Base-by-base conservation (phyloP, 1,139 yeast species). In the Hemisphaericaspora subhashii region DNA sequence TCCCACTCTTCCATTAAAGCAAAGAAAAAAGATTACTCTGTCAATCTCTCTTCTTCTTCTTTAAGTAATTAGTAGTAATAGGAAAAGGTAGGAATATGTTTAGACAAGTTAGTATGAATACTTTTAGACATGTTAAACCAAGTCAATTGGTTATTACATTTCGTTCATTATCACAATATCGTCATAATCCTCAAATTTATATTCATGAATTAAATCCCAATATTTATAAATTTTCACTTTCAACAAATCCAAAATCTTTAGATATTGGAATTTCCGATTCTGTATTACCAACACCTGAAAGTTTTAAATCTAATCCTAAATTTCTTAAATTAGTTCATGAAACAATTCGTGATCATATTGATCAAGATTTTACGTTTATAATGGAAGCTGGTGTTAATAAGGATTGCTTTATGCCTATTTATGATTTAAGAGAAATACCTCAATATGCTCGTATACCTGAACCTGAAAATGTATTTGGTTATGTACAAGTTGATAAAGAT, bases 401-500 rank as follows among this genome's bases (percentile, higher is more conserved):
- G 16, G 86, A 68, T 31, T 62, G 75, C 0, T 81, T 62, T 58
- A 81, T 84, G 83, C 87, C 89, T 5, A 74, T 86, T 32, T 83
- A 79, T 51, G 95, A 86, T 54, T 70, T 83, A 46, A 68, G 94
- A 43, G 78, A 74, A 38, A 72, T 80, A 2, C 90, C 94, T 1
- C 65, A 77, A 17, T 79, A 76, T 47, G 86, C 86, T 10, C 70
- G 94, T 41, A 74, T 79, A 15, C 89, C 94, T 0, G 86, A 82
- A 17, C 77, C 84, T 4, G 88, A 83, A 45, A 84, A 83, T 51
- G 80, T 81, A 1, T 67, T 81, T 42, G 95, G 95, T 1, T 84
- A 83, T 51, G 81, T 86, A 5, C 73, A 73, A 47, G 83, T 86
- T 4, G 76, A 77, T 47, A 60, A 53, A 0, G 58, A 66, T n/a